Evolutionary conservation across 2,329 filamentous ascomycete species (phyloP).

Genomic region (Trichoderma sp.): DNA sequence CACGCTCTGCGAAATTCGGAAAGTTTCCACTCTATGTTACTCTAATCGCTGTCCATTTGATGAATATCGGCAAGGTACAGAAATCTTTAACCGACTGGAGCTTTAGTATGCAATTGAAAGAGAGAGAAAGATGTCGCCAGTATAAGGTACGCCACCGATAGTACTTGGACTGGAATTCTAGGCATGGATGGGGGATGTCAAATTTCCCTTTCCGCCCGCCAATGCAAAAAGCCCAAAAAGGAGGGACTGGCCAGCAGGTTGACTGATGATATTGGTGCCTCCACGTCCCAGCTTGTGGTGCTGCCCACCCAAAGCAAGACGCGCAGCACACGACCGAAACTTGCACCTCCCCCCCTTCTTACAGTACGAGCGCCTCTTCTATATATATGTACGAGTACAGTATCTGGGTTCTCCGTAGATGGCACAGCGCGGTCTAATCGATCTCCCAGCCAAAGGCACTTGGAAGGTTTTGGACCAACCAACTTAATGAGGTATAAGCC

Average conservation of each 20-base stretch:
- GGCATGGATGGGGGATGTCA: not conserved
- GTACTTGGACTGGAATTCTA: not conserved
- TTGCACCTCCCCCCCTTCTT: not conserved
- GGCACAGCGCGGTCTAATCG: not conserved
- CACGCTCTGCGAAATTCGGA: not conserved
- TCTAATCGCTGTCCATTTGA: not conserved
- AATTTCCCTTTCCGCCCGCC: not conserved
- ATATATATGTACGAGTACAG: not conserved
- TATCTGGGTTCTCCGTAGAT: not conserved
- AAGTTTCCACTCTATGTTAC: not conserved
- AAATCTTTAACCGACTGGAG: not conserved
- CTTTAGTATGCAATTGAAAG: not conserved
- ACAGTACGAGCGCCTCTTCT: not conserved
- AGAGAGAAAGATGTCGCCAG: not conserved
- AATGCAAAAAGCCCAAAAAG: not conserved
- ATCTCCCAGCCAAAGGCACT: not conserved
- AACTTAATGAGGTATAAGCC: not conserved
- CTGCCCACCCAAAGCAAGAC: conserved; percentile 3
- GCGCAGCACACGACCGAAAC: not conserved
- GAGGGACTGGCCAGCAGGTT: not conserved
- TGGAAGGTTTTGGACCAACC: not conserved
- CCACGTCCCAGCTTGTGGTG: not conserved
- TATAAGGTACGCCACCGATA: not conserved
- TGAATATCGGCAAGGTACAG: not conserved
- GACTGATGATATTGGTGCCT: not conserved